Base-by-base conservation (phyloP, 2,329 filamentous ascomycete species). In the Cladosporium sp. region DNA sequence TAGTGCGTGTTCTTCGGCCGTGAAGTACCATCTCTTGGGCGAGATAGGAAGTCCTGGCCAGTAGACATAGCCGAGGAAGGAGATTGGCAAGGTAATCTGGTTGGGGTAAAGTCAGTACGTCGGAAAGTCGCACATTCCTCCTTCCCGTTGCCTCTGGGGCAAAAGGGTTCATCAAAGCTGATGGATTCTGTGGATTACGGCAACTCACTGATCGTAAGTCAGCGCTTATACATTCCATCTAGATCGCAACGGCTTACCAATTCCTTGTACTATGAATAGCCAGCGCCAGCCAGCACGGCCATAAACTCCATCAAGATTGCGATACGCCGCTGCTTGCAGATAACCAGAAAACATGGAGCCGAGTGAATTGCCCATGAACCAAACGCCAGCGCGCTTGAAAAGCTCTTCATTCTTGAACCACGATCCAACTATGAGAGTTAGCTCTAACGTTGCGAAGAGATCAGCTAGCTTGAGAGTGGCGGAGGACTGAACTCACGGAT, bases 331-430 rank as follows among this genome's bases (percentile, higher is more conserved):
- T 0, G 81, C 76, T 77, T 82, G 82, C 9, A 85, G 67, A 61
- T 84, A 84, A 0, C 82, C 83, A 1, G 74, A 77, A 60, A 81
- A 79, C 73, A 76, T 76, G 14, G 69, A 71, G 1, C 71, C 75
- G 47, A 81, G 74, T 1, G 76, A 76, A n/a, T 73, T 75, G 49
- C 74, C 76, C 0, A 76, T 77, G 57, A 81, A 79, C 64, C 82
- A 82, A 11, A 83, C 81, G 54, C 78, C 80, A 0, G 78, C 76
- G 14, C 80, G 70, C 60, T 82, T 82, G 0, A 78, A 79, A 0
- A 82, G 71, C 60, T 83, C 80, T 47, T 78, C 75, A 52, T 73
- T 73, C 4, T 77, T 72, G 61, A 82, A 82, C 80, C 79, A 82
- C 0, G 73, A 76, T 1, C 80, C 79, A 28, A 56, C 50, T 52